Percentiles rank a stretch among this genome's conserved stretches.
phyloP scores from a whole-genome alignment of 192 early-diverging fungal genomes.

The Spizellomyces punctatus region DNA sequence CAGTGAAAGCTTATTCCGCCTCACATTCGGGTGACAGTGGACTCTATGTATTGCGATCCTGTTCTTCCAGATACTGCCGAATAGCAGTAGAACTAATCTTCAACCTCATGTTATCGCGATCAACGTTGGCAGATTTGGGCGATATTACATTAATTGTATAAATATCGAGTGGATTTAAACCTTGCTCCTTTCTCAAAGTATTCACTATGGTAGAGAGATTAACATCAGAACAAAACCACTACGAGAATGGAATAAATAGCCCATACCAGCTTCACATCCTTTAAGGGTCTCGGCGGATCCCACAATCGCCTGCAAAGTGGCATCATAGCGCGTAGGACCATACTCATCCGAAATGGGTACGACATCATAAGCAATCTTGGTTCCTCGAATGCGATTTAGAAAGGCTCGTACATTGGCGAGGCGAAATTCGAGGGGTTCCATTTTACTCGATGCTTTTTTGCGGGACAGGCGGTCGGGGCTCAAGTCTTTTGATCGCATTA shows the following conservation, averaged over 20 bases:
- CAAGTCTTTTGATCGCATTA: constrained; percentile 1
- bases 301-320: constrained; percentile 76
- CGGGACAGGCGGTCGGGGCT: constrained; percentile 60
- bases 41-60: neutral
- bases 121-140: constrained; percentile 29
- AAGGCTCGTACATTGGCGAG: constrained; percentile 64
- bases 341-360: constrained; percentile 79
- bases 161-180: constrained; percentile 60
- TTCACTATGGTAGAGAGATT: constrained; percentile 64
- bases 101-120: constrained; percentile 44
- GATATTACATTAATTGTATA: constrained; percentile 74
- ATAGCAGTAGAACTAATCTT: constrained; percentile 85
- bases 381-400: constrained; percentile 51
- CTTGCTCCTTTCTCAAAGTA: constrained; percentile 60
- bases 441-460: constrained; percentile 69
- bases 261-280: constrained; percentile 72
- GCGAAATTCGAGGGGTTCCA: constrained; percentile 69
- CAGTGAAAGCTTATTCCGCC: neutral
- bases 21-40: neutral
- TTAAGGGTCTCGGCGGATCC: constrained; percentile 79
- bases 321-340: constrained; percentile 81
- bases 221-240: neutral
- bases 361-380: constrained; percentile 49
- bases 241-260: neutral
- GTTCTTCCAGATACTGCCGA: constrained; percentile 55